These are phyloP conservation scores for Crithidia brevicula DNA, from an alignment of 208 protist species.

Conservation along the genomic window DNA sequence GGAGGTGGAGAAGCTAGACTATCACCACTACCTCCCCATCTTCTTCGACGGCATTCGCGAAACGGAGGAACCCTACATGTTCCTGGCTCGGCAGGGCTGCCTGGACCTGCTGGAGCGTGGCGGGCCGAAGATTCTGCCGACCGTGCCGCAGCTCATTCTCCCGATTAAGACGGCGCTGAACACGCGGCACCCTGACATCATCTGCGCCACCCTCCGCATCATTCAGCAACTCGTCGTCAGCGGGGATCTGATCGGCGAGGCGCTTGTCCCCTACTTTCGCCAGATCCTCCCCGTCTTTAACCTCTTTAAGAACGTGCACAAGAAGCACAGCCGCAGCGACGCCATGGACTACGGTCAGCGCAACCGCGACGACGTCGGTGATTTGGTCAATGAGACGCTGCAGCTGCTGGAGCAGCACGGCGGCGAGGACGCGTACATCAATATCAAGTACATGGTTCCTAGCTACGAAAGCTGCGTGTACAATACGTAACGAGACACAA, in stretches of 20 bases:
- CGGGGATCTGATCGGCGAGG: constrained; percentile 97
- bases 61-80: constrained; percentile 98
- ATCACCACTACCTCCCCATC: constrained; percentile 99
- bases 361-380: constrained; percentile 96
- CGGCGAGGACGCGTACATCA: constrained; percentile 95
- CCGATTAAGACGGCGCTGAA: constrained; percentile 99
- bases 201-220: constrained; percentile 96
- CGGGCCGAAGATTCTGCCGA: constrained; percentile 96
- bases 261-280: constrained; percentile 99
- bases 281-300: constrained; percentile 99
- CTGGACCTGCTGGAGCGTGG: constrained; percentile 96
- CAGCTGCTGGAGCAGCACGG: constrained; percentile 92
- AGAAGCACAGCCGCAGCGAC: constrained; percentile 90
- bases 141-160: constrained; percentile 99
- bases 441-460: constrained; percentile 97
- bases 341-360: constrained; percentile 97
- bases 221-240: constrained; percentile 97
- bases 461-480: constrained; percentile 94
- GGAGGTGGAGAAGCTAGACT: constrained; percentile 98
- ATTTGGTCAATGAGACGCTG: constrained; percentile 98
- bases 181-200: constrained; percentile 97
- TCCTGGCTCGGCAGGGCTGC: constrained; percentile 96
- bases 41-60: constrained; percentile 99
- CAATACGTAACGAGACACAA: constrained; percentile 49
- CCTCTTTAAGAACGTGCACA: constrained; percentile 97